Base-by-base conservation (phyloP, 176 grass and related monocot genomes). In the Phyllostachys edulis region DNA sequence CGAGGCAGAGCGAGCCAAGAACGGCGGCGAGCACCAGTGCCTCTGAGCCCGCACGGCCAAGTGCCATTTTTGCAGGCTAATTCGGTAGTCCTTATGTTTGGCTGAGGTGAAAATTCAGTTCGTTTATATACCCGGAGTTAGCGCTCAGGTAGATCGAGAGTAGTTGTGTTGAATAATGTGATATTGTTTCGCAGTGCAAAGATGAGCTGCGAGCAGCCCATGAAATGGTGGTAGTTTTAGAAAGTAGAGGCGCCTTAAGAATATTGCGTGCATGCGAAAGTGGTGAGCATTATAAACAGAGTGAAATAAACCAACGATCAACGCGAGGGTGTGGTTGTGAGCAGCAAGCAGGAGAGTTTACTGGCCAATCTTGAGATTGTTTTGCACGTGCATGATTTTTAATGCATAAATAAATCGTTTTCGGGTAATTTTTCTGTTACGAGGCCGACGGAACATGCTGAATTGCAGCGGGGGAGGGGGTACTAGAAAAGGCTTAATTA, bases 111-210 rank as follows among this genome's bases (percentile, higher is more conserved):
- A 90, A 86, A 76, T 56, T 82, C 83, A 71, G 67, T 14, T 7
- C 0, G 68, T 80, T 73, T 91, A 89, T 89, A 91, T 85, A 76
- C 27, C 63, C n/a, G 3, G 47, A 18, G 57, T 86, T 90, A 86
- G 88, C 66, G 21, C 27, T 4, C 36, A 7, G 73, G 84, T 90
- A 90, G 84, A 79, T 86, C 50, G n/a, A 26, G 66, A 47, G 79
- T 83, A 90, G 79, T 83, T 82, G 79, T 18, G 66, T 34, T 51
- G 6, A 78, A 78, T 32, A 67, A 15, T 17, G 71, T 20, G 45
- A 18, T 66, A 67, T 18, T 37, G 78, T 55, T 62, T 75, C 85
- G 23, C 32, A 34, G 41, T 63, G 54, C 83, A 81, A 85, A 85
- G 71, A 89, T 55, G 42, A 76, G 71, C 69, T 3, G 62, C 32